Evolutionary conservation across 129 eudicot genomes (phyloP).

Genomic region (sunflower (Helianthus annuus)): DNA sequence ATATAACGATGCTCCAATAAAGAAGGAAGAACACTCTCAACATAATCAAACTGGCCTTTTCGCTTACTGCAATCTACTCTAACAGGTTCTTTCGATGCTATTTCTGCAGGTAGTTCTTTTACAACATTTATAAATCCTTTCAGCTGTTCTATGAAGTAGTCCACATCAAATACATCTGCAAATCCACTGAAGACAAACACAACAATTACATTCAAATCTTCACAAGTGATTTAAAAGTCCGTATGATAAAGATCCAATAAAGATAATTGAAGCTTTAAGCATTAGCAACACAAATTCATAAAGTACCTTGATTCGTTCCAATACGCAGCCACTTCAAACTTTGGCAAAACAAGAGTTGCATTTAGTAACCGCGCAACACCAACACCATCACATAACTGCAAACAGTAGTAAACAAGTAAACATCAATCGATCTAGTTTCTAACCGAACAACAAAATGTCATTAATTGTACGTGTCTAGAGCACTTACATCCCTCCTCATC

Average conservation of each 20-base stretch:
- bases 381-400: conserved; percentile 96
- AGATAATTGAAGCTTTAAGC: background rate
- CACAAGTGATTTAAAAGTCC: background rate
- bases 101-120: conserved; percentile 75
- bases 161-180: conserved; percentile 93
- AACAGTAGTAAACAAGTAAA: background rate
- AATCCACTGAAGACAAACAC: conserved; percentile 64
- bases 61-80: conserved; percentile 94
- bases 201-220: conserved; percentile 13
- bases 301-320: conserved; percentile 96
- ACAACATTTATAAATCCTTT: conserved; percentile 70
- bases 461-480: background rate
- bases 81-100: conserved; percentile 81
- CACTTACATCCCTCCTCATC: conserved; percentile 96
- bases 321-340: conserved; percentile 97
- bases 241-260: background rate
- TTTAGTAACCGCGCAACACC: conserved; percentile 91
- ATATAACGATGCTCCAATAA: conserved; percentile 82
- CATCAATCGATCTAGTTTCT: conserved; percentile 10
- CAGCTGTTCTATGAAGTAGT: conserved; percentile 79
- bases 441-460: background rate
- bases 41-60: conserved; percentile 92
- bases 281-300: conserved; percentile 7
- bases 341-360: conserved; percentile 94
- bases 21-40: conserved; percentile 80